These are phyloP conservation scores for Buxus sempervirens DNA, from an alignment of 164 flowering plant species.

Conservation along the genomic window DNA sequence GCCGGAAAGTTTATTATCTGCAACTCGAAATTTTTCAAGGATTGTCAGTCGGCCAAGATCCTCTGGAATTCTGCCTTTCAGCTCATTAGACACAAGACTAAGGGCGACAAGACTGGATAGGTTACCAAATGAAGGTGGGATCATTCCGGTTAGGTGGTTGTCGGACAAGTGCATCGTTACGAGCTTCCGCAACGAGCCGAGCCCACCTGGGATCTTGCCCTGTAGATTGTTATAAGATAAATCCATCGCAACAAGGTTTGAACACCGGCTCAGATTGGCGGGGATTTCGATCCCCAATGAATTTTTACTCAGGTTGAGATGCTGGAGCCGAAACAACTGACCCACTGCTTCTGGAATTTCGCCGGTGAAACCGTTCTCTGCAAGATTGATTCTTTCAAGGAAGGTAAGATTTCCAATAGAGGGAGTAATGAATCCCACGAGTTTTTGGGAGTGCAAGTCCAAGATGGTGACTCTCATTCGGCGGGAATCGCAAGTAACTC, in stretches of 20 bases:
- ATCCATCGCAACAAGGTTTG: background rate
- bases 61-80: conserved; percentile 20
- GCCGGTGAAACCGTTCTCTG: conserved; percentile 12
- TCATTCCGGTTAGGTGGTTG: conserved; percentile 7
- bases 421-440: conserved; percentile 14
- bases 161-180: background rate
- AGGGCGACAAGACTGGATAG: conserved; percentile 1
- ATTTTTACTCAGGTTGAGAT: conserved; percentile 3
- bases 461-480: conserved; percentile 13
- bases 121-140: background rate
- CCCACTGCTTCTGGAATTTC: conserved; percentile 16
- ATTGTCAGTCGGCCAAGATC: conserved; percentile 10
- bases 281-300: conserved; percentile 13
- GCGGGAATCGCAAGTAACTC: conserved; percentile 11
- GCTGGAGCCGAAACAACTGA: conserved; percentile 4
- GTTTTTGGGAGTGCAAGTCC: no score
- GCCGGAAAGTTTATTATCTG: conserved; percentile 19
- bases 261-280: conserved; percentile 1
- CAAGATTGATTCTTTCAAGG: background rate
- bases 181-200: background rate
- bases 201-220: background rate
- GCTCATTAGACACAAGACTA: background rate
- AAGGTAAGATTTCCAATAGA: conserved; percentile 17
- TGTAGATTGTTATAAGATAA: background rate
- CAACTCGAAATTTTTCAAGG: conserved; percentile 1